phyloP scores from a whole-genome alignment of 768 basidiomycete genomes.

The Tulasnella sp. region DNA sequence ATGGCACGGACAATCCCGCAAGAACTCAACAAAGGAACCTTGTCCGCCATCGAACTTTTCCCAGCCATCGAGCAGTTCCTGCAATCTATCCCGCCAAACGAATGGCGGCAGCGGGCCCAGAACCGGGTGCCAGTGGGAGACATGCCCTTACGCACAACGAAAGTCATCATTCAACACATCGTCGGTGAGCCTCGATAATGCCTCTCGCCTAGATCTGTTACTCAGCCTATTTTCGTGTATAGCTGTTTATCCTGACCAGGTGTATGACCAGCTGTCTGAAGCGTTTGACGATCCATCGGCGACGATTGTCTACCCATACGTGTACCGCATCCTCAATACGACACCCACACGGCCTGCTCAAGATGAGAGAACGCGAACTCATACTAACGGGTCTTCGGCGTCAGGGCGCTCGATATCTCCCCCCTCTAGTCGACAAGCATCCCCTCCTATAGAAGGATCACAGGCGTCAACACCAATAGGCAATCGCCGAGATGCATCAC shows the following conservation, averaged over 20 bases:
- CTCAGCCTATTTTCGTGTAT: not conserved
- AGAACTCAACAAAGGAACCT: slow-evolving; percentile 63
- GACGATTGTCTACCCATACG: slow-evolving; percentile 93
- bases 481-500: not conserved
- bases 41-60: slow-evolving; percentile 83
- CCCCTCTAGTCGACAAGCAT: slow-evolving; percentile 39
- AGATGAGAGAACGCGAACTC: not conserved
- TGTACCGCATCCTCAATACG: slow-evolving; percentile 74
- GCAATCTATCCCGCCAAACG: slow-evolving; percentile 85
- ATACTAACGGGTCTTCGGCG: slow-evolving; percentile 35
- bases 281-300: slow-evolving; percentile 95
- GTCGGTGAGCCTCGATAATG: slow-evolving; percentile 56
- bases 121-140: slow-evolving; percentile 92
- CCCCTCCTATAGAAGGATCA: slow-evolving; percentile 26
- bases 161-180: slow-evolving; percentile 95
- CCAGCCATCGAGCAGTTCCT: slow-evolving; percentile 90
- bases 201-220: not conserved
- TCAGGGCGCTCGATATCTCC: slow-evolving; percentile 56
- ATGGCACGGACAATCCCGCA: slow-evolving; percentile 88
- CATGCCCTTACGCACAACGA: slow-evolving; percentile 95
- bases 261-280: slow-evolving; percentile 80
- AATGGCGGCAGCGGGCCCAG: slow-evolving; percentile 86
- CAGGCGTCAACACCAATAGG: slow-evolving; percentile 25
- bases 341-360: not conserved
- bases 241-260: slow-evolving; percentile 79